Percentiles rank a stretch among this genome's conserved stretches.
These are phyloP conservation scores for Trametes cingulata DNA, from an alignment of 768 basidiomycete species.

Conservation along the genomic window DNA sequence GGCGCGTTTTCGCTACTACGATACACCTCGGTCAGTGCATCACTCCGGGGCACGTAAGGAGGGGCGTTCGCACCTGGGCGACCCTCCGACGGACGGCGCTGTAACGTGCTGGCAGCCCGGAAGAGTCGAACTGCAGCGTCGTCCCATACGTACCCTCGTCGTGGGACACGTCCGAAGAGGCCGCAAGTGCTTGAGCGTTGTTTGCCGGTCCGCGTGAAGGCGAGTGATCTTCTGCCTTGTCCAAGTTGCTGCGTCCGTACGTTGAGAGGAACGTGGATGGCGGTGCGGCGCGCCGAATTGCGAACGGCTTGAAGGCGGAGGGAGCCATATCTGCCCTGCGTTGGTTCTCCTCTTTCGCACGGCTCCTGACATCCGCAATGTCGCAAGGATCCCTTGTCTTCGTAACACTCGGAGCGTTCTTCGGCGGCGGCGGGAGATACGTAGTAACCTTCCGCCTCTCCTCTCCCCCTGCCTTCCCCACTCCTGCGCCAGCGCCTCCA, in stretches of 20 bases:
- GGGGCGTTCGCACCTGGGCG: constrained; percentile 11
- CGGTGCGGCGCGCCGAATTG: constrained; percentile 1
- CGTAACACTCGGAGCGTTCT: background rate
- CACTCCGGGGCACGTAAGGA: no score
- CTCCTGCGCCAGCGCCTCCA: no score
- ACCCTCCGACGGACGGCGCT: constrained; percentile 5
- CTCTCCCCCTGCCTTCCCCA: background rate
- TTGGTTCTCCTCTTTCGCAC: background rate
- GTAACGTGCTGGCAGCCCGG: constrained; percentile 9
- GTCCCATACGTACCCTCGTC: background rate
- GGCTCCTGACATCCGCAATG: background rate
- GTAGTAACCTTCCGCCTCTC: background rate
- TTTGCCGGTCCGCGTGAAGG: no score
- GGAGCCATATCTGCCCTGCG: background rate
- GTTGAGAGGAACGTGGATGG: constrained; percentile 1
- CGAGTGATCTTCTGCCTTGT: no score
- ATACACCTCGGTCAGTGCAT: no score
- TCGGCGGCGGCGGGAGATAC: constrained; percentile 12
- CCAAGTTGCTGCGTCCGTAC: background rate
- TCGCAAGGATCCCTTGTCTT: background rate
- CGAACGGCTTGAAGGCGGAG: constrained; percentile 2
- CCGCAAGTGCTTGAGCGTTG: no score
- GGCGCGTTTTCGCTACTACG: constrained; percentile 34
- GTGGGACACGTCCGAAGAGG: no score
- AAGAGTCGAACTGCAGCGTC: background rate